A percentile compares a stretch with the other conserved stretches of the same genome.
Conservation (phyloP, 441 rosid species). For the Corymbia citriodora region DNA sequence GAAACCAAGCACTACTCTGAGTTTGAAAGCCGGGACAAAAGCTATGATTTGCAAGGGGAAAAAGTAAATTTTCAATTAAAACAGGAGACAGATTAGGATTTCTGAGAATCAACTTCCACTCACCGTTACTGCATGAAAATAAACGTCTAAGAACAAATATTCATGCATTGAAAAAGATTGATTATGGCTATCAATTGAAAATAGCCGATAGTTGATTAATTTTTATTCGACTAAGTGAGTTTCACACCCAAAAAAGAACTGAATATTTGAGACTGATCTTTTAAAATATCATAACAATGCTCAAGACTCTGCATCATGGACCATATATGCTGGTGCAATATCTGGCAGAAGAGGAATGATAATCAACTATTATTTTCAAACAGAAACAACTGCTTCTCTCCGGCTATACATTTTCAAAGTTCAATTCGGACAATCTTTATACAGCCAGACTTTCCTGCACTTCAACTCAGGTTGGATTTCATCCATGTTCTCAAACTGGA, state of each 20-base stretch:
- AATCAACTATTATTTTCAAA: background rate
- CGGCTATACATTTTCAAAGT: background rate
- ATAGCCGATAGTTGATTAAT: background rate
- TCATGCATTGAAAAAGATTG: background rate
- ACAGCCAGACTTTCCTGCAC: fast-evolving
- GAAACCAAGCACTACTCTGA: background rate
- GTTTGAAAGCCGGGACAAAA: background rate
- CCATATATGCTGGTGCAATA: background rate
- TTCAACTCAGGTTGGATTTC: fast-evolving
- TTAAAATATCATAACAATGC: background rate
- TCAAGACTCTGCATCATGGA: background rate
- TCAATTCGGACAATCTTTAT: background rate
- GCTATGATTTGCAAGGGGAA: too few relatives aligned
- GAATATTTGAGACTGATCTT: background rate
- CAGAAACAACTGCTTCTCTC: background rate
- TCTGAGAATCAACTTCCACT: background rate
- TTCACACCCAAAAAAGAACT: background rate
- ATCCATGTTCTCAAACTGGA: background rate
- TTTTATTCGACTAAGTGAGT: background rate
- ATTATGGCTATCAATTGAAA: background rate
- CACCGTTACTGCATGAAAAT: background rate
- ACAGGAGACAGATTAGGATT: background rate
- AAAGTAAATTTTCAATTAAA: too few relatives aligned
- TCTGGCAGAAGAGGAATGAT: background rate
- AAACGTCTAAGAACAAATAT: background rate